phyloP scores from a whole-genome alignment of 2,329 filamentous ascomycete species.

The Byssothecium circinans region DNA sequence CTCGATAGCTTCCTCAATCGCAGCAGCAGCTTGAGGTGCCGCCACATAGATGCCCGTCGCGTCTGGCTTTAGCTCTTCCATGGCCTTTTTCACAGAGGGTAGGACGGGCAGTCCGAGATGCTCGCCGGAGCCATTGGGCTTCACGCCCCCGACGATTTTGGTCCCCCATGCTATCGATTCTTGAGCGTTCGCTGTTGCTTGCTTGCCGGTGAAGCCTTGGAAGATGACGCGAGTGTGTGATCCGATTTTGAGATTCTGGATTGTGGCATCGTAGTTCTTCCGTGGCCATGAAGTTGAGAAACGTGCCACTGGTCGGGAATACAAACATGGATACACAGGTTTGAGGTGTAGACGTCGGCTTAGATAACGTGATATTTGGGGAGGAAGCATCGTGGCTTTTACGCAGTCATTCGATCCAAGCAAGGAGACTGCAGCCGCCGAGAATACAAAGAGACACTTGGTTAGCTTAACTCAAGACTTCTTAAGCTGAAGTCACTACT shows the following conservation, averaged over 20 bases:
- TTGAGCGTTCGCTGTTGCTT: conserved; percentile 74
- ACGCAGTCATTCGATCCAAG: too few species aligned
- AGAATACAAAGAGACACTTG: too few species aligned
- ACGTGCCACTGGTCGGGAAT: neutral
- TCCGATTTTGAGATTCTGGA: conserved; percentile 67
- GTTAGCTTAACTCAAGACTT: too few species aligned
- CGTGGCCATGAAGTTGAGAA: conserved; percentile 34
- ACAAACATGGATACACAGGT: neutral
- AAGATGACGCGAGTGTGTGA: conserved; percentile 68
- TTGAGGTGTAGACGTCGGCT: neutral
- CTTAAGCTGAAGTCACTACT: too few species aligned
- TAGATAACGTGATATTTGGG: conserved; percentile 7
- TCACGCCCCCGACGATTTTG: conserved; percentile 77
- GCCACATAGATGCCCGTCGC: conserved; percentile 80
- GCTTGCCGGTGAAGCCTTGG: conserved; percentile 69
- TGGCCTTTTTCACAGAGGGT: conserved; percentile 68
- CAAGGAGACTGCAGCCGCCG: too few species aligned
- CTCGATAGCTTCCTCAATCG: conserved; percentile 79
- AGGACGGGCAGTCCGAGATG: conserved; percentile 74
- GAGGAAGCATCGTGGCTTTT: conserved; percentile 12
- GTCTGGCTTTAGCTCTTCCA: conserved; percentile 71
- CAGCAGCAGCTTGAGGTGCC: conserved; percentile 69
- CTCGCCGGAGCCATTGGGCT: conserved; percentile 68
- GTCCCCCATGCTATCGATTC: conserved; percentile 79
- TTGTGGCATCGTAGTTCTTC: conserved; percentile 61